Conservation (phyloP, 2,329 filamentous ascomycete genomes). For the Fusarium illudens region DNA sequence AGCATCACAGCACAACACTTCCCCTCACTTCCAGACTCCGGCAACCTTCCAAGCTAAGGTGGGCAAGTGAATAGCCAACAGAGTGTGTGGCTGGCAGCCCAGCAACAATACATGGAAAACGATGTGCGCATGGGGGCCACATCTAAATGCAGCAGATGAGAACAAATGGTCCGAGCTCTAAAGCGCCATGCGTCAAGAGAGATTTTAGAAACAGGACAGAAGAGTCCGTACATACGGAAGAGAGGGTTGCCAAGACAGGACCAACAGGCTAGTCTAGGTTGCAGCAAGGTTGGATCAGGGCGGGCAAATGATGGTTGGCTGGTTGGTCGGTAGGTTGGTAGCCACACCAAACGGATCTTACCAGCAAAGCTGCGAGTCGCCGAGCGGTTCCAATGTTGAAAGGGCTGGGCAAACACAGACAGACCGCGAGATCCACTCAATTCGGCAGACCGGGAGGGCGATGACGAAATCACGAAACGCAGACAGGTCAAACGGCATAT, state of each 20-base stretch:
- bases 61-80: constrained; percentile 28
- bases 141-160: constrained; percentile 13
- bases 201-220: constrained; percentile 22
- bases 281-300: constrained; percentile 24
- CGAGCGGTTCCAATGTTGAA: constrained; percentile 20
- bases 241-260: constrained; percentile 26
- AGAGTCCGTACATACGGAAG: constrained; percentile 13
- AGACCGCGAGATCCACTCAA: not conserved
- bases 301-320: constrained; percentile 21
- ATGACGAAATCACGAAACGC: not conserved
- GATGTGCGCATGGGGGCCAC: constrained; percentile 14
- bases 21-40: constrained; percentile 18
- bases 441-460: not conserved
- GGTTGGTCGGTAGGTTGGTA: constrained; percentile 16
- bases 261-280: constrained; percentile 18
- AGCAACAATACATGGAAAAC: constrained; percentile 24
- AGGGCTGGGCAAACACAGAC: constrained; percentile 30
- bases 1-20: constrained; percentile 16
- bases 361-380: constrained; percentile 18
- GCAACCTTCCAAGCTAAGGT: constrained; percentile 3
- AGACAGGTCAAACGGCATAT: not conserved
- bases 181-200: constrained; percentile 1
- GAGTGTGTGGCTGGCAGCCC: constrained; percentile 15
- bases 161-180: constrained; percentile 37
- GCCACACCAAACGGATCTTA: constrained; percentile 29